A percentile compares a stretch with the other conserved stretches of the same genome.
Evolutionary conservation across 352 stramenopile species (phyloP).

Genomic region (Globisporangium irregulare): DNA sequence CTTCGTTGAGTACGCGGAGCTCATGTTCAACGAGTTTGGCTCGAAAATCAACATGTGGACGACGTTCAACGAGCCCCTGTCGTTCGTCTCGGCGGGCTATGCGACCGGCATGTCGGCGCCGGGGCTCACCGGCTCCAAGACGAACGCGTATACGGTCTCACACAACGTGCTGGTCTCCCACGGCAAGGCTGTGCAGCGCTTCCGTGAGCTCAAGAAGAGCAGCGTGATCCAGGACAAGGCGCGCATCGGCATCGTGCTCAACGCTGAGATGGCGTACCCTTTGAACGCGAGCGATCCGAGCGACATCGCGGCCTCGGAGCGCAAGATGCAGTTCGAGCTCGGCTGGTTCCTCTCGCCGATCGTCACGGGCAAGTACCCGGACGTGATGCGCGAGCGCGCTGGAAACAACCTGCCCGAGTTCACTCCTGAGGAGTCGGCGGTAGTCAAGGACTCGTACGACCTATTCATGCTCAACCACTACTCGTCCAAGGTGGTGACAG

Average conservation of each 20-base stretch:
- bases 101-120: conserved; percentile 50
- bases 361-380: conserved; percentile 88
- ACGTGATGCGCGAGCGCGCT: conserved; percentile 80
- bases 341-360: conserved; percentile 92
- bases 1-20: conserved; percentile 80
- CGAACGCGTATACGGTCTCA: conserved; percentile 39
- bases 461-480: conserved; percentile 97
- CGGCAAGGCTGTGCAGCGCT: conserved; percentile 78
- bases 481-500: conserved; percentile 51
- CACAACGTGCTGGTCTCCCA: conserved; percentile 93
- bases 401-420: conserved; percentile 85
- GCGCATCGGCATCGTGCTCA: conserved; percentile 91
- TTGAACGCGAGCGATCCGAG: conserved; percentile 55
- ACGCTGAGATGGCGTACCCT: conserved; percentile 71
- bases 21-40: conserved; percentile 93
- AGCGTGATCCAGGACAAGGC: conserved; percentile 39
- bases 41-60: conserved; percentile 91
- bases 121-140: conserved; percentile 31
- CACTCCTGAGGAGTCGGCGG: conserved; percentile 57
- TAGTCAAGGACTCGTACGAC: conserved; percentile 86
- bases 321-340: conserved; percentile 88
- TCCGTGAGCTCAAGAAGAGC: conserved; percentile 41
- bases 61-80: conserved; percentile 94
- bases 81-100: conserved; percentile 43
- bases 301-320: conserved; percentile 65